Conservation (phyloP, 805 yeast species). For the Zygotorulaspora florentina region DNA sequence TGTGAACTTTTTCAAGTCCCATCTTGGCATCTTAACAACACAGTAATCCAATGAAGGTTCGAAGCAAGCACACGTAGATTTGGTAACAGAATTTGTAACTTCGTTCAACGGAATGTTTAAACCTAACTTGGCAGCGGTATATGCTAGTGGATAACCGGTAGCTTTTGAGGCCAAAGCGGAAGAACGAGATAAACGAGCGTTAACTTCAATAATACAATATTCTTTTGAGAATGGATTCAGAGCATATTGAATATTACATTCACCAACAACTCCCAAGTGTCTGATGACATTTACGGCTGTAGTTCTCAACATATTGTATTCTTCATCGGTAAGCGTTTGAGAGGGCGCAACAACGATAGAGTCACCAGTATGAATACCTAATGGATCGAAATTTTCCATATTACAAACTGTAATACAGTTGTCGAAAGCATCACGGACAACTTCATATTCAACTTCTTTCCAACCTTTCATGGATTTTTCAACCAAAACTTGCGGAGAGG, state of each 20-base stretch:
- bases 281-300: constrained; percentile 96
- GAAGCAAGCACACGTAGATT: constrained; percentile 91
- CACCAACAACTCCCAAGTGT: constrained; percentile 98
- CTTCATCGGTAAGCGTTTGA: constrained; percentile 94
- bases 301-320: constrained; percentile 95
- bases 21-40: constrained; percentile 96
- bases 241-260: constrained; percentile 97
- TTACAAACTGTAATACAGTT: constrained; percentile 98
- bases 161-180: constrained; percentile 99
- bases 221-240: constrained; percentile 90
- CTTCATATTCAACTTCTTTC: constrained; percentile 98
- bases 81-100: constrained; percentile 88
- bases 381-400: constrained; percentile 98
- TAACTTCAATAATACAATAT: constrained; percentile 95
- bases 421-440: constrained; percentile 94
- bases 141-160: constrained; percentile 96
- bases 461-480: constrained; percentile 98
- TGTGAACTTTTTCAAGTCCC: constrained; percentile 96
- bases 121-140: constrained; percentile 96
- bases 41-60: constrained; percentile 97
- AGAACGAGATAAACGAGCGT: constrained; percentile 95
- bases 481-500: constrained; percentile 92
- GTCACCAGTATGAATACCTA: constrained; percentile 98
- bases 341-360: constrained; percentile 99
- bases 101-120: constrained; percentile 87